Conservation (phyloP, 768 basidiomycete species). For the Kwoniella shandongensis region DNA sequence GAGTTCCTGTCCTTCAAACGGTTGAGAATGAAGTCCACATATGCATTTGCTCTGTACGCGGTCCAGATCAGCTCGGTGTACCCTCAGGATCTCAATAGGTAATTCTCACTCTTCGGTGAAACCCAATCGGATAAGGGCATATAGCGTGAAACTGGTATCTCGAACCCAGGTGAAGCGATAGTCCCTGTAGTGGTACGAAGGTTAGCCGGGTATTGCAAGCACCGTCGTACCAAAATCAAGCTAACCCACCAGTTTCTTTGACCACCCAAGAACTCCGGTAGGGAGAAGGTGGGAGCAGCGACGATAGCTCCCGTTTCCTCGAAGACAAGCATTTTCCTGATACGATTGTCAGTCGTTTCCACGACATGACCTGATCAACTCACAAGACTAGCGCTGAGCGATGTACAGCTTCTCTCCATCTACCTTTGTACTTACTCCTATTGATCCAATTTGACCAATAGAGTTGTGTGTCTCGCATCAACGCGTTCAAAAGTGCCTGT, state of each 20-base stretch:
- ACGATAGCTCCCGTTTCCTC: slow-evolving; percentile 92
- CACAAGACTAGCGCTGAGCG: slow-evolving; percentile 82
- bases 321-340: slow-evolving; percentile 78
- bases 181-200: slow-evolving; percentile 31
- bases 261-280: slow-evolving; percentile 89
- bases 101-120: slow-evolving; percentile 81
- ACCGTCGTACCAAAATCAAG: background rate
- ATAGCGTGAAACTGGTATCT: slow-evolving; percentile 94
- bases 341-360: background rate
- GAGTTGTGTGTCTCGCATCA: slow-evolving; percentile 64
- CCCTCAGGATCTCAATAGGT: background rate
- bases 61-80: background rate
- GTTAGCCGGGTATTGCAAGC: background rate
- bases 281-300: slow-evolving; percentile 90
- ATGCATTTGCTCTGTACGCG: slow-evolving; percentile 59
- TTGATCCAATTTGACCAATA: slow-evolving; percentile 91
- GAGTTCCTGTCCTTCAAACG: slow-evolving; percentile 75
- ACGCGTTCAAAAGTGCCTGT: slow-evolving; percentile 29
- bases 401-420: slow-evolving; percentile 94
- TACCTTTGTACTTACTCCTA: slow-evolving; percentile 82
- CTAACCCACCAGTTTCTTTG: slow-evolving; percentile 73
- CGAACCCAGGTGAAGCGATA: slow-evolving; percentile 64
- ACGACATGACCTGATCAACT: slow-evolving; percentile 7
- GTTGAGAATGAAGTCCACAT: slow-evolving; percentile 87
- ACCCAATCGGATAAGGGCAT: slow-evolving; percentile 87